Percentiles rank a stretch among this genome's conserved stretches.
Conservation (phyloP, 805 yeast species). For the Kregervanrija pseudodelftensis region DNA sequence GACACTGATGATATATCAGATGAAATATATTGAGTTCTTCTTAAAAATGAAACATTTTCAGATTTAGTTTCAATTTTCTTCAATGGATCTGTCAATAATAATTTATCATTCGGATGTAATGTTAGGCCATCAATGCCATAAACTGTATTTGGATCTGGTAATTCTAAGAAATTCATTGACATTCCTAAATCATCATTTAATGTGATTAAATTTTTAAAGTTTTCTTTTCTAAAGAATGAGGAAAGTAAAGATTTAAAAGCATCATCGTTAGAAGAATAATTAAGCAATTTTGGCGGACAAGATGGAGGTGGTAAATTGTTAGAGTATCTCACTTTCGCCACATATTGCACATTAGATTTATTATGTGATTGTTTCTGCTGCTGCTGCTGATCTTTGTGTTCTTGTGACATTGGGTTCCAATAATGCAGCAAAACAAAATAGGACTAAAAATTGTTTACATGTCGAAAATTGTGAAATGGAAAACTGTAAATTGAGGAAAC, state of each 20-base stretch:
- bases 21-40: conserved; percentile 91
- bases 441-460: no score
- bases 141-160: conserved; percentile 41
- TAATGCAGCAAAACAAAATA: no score
- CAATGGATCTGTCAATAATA: conserved; percentile 73
- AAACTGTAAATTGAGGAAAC: no score
- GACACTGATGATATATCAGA: conserved; percentile 34
- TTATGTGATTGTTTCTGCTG: neutral
- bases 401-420: neutral
- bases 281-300: conserved; percentile 77
- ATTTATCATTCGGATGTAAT: conserved; percentile 73
- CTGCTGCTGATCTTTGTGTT: neutral
- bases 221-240: conserved; percentile 67
- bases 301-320: conserved; percentile 92
- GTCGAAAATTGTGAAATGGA: no score
- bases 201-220: conserved; percentile 54
- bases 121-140: conserved; percentile 22
- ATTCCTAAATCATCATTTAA: conserved; percentile 62
- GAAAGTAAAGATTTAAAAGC: conserved; percentile 54
- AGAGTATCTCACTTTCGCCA: conserved; percentile 75
- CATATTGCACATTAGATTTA: conserved; percentile 31
- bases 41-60: conserved; percentile 48
- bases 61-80: conserved; percentile 35
- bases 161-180: conserved; percentile 62
- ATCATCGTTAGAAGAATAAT: conserved; percentile 29